Conservation (phyloP, 2,329 filamentous ascomycete genomes). For the Whalleya microplaca region DNA sequence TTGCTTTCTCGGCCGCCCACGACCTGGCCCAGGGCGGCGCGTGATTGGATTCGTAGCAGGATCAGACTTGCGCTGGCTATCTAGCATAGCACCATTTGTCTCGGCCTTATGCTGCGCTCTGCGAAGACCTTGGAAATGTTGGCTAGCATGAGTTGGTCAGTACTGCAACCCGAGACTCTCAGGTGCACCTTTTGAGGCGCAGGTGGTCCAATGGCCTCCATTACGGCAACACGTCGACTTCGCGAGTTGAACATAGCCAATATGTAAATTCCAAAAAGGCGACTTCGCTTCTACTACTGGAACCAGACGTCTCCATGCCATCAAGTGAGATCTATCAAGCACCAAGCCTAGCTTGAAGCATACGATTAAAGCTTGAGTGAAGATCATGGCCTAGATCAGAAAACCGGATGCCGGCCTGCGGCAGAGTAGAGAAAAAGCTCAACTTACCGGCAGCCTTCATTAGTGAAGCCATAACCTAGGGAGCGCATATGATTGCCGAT, state of each 20-base stretch:
- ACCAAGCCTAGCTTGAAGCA: background rate
- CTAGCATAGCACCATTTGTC: slow-evolving; percentile 38
- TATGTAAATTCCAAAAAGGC: background rate
- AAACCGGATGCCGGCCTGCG: background rate
- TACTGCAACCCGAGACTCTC: slow-evolving; percentile 1
- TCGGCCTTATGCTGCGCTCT: slow-evolving; percentile 59
- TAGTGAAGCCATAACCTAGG: slow-evolving; percentile 65
- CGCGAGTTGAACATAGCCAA: background rate
- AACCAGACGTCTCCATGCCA: too few relatives aligned
- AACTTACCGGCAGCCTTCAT: slow-evolving; percentile 66
- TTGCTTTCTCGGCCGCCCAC: slow-evolving; percentile 56
- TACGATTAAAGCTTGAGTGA: background rate
- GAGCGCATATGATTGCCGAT: slow-evolving; percentile 65
- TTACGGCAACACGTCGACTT: background rate
- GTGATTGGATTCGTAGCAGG: slow-evolving; percentile 62
- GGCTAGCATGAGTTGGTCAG: slow-evolving; percentile 43
- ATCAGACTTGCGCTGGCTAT: slow-evolving; percentile 48
- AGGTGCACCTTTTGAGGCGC: background rate
- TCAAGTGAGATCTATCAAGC: background rate
- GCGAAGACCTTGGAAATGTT: slow-evolving; percentile 64
- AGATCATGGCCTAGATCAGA: background rate
- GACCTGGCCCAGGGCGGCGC: slow-evolving; percentile 61
- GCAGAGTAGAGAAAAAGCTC: slow-evolving; percentile 9
- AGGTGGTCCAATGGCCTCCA: background rate
- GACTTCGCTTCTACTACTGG: background rate